A percentile compares a stretch with the other conserved stretches of the same genome.
These are phyloP conservation scores for Anisogramma anomala DNA, from an alignment of 2,329 filamentous ascomycete species.

Conservation along the genomic window DNA sequence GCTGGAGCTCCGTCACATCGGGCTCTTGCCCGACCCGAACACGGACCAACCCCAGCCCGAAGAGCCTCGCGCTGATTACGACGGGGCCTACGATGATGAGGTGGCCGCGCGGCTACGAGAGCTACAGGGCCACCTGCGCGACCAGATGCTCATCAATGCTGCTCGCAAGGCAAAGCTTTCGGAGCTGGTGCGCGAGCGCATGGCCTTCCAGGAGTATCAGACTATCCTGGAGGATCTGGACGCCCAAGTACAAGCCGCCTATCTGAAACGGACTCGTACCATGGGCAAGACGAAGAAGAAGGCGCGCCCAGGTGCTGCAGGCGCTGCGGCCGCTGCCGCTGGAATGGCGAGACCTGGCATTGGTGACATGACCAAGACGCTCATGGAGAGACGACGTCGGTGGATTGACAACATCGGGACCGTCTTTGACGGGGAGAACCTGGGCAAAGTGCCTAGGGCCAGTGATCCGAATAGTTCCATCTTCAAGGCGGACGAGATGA, in stretches of 20 bases:
- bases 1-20: constrained; percentile 81
- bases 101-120: constrained; percentile 80
- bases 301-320: constrained; percentile 64
- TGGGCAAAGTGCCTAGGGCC: constrained; percentile 56
- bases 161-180: constrained; percentile 78
- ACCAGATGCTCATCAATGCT: constrained; percentile 78
- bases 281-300: constrained; percentile 92
- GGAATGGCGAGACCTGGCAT: constrained; percentile 67
- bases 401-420: constrained; percentile 89
- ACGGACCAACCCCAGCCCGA: constrained; percentile 12
- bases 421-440: constrained; percentile 75
- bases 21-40: constrained; percentile 53
- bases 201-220: constrained; percentile 93
- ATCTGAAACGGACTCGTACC: constrained; percentile 87
- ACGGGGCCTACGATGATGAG: constrained; percentile 85
- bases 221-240: constrained; percentile 96
- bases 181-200: constrained; percentile 79
- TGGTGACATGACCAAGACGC: constrained; percentile 76
- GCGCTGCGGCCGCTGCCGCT: constrained; percentile 41
- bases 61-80: constrained; percentile 54
- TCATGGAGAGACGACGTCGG: constrained; percentile 82
- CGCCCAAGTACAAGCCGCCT: constrained; percentile 85
- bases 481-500: constrained; percentile 65
- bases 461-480: constrained; percentile 56
- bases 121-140: constrained; percentile 69